A percentile compares a stretch with the other conserved stretches of the same genome.
phyloP scores from a whole-genome alignment of 2,329 filamentous ascomycete species.

The Capronia americana region DNA sequence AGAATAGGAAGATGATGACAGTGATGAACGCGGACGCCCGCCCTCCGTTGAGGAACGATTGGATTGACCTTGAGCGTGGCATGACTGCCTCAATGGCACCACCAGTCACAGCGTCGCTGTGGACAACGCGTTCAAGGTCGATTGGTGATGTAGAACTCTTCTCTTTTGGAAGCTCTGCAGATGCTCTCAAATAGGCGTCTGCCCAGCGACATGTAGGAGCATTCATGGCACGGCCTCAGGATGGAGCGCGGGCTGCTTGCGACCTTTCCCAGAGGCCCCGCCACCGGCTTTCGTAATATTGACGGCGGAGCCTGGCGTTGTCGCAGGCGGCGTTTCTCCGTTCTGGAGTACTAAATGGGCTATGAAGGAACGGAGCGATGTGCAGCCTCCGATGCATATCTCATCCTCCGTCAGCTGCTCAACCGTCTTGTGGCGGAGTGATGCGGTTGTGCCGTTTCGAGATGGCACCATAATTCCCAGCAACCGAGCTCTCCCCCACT shows the following conservation, averaged over 20 bases:
- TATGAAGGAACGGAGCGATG: not conserved
- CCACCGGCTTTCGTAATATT: not conserved
- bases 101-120: not conserved
- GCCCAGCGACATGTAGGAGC: not conserved
- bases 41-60: not conserved
- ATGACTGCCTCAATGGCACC: not conserved
- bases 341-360: not conserved
- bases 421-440: not conserved
- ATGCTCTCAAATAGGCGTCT: not conserved
- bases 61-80: not conserved
- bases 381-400: not conserved
- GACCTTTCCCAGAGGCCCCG: not conserved
- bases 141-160: constrained; percentile 11
- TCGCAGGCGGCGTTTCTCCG: not conserved
- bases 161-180: constrained; percentile 6
- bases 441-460: not conserved
- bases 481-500: not conserved
- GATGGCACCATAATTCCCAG: not conserved
- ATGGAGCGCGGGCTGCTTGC: not conserved
- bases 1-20: constrained; percentile 16
- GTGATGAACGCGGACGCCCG: not conserved
- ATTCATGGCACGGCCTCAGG: not conserved
- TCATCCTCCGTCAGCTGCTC: not conserved
- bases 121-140: constrained; percentile 12
- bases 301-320: not conserved